Evolutionary conservation across 176 grass and related monocot species (phyloP).

Genomic region (Stipa capillata): DNA sequence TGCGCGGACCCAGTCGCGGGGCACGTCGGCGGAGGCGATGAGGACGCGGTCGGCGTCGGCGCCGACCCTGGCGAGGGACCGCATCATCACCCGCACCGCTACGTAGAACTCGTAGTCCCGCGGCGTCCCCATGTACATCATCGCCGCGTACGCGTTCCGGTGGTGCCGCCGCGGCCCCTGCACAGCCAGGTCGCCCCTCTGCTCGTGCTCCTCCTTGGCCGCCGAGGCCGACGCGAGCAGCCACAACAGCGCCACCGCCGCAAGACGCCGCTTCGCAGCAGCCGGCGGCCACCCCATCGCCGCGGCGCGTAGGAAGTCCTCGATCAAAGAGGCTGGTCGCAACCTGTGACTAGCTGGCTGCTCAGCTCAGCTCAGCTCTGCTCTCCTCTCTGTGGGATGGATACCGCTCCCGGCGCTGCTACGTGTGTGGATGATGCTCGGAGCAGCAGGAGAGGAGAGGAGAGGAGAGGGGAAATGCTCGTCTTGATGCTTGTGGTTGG

Average conservation of each 20-base stretch:
- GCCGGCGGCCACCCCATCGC: slow-evolving; percentile 19
- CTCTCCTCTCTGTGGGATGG: too few relatives aligned
- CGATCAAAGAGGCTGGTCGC: background rate
- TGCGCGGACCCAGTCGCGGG: slow-evolving; percentile 57
- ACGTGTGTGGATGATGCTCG: background rate
- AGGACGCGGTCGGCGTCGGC: slow-evolving; percentile 85
- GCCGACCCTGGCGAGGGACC: slow-evolving; percentile 50
- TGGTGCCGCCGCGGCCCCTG: background rate
- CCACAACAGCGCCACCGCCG: background rate
- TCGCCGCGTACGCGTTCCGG: slow-evolving; percentile 85
- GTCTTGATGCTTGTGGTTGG: background rate
- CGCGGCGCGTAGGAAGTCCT: background rate
- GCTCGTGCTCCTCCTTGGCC: background rate
- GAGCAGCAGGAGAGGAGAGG: background rate
- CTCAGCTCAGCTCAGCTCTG: background rate
- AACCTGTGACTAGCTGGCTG: background rate
- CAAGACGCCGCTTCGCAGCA: background rate
- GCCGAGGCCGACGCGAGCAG: background rate
- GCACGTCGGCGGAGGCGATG: slow-evolving; percentile 91
- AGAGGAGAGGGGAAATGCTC: background rate
- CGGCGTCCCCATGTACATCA: slow-evolving; percentile 99
- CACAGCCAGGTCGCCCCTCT: background rate
- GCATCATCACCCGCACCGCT: slow-evolving; percentile 93
- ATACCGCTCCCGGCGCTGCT: background rate
- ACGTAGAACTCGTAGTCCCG: slow-evolving; percentile 99